These are phyloP conservation scores for Sanghuangporus baumii DNA, from an alignment of 1,284 basidiomycete species.

Conservation along the genomic window DNA sequence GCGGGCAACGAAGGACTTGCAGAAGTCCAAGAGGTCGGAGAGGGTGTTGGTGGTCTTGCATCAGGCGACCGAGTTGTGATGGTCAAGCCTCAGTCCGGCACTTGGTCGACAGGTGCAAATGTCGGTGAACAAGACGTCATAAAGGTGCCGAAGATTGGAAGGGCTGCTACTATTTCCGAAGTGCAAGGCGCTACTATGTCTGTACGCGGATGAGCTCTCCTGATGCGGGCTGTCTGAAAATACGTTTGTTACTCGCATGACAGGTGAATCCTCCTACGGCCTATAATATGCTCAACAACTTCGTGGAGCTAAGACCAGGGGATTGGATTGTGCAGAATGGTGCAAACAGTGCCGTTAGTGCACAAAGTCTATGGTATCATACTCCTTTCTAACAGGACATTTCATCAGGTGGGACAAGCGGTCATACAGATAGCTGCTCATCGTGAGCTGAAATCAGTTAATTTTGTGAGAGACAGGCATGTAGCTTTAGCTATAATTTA, in stretches of 20 bases:
- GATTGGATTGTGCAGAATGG: conserved; percentile 84
- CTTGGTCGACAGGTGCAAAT: conserved; percentile 67
- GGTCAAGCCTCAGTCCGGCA: conserved; percentile 63
- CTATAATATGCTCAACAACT: conserved; percentile 73
- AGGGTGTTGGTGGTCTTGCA: conserved; percentile 42
- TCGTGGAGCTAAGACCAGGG: conserved; percentile 52
- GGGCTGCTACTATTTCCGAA: conserved; percentile 39
- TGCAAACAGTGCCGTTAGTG: conserved; percentile 73
- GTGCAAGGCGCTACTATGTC: conserved; percentile 72
- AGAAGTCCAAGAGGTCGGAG: conserved; percentile 55
- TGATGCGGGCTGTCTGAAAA: not conserved
- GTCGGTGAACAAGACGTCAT: conserved; percentile 52
- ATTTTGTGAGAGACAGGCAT: conserved; percentile 70
- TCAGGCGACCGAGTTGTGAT: conserved; percentile 74
- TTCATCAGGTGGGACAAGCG: conserved; percentile 61
- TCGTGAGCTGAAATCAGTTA: conserved; percentile 65
- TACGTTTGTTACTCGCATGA: not conserved
- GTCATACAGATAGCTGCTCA: conserved; percentile 77
- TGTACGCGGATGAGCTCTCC: conserved; percentile 30
- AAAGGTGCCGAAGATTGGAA: conserved; percentile 44
- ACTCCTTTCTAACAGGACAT: not conserved
- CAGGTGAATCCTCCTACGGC: conserved; percentile 83
- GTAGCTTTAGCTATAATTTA: conserved; percentile 13
- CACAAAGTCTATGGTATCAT: not conserved
- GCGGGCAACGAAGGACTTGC: conserved; percentile 80